phyloP scores from a whole-genome alignment of 306 rosid genomes.

The Alnus glutinosa region DNA sequence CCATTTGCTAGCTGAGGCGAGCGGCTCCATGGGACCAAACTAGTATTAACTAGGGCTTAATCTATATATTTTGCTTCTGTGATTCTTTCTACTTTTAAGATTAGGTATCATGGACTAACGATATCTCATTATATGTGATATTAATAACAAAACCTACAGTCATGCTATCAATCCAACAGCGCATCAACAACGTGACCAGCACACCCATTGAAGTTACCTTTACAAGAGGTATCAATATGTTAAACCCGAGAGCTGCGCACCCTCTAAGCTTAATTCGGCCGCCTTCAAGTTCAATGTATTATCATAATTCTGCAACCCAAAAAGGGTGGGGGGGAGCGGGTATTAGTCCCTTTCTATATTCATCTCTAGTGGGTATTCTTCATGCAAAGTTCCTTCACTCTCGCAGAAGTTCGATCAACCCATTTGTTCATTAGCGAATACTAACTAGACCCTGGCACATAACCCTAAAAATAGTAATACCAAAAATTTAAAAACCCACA shows the following conservation, averaged over 20 bases:
- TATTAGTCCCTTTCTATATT: constrained; percentile 5
- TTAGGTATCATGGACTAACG: not conserved
- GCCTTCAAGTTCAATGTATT: not conserved
- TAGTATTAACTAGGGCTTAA: not conserved
- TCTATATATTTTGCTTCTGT: not conserved
- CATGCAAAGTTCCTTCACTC: constrained; percentile 1
- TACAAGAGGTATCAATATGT: not conserved
- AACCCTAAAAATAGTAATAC: not conserved
- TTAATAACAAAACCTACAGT: not conserved
- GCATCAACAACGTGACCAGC: not conserved
- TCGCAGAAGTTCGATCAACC: not conserved
- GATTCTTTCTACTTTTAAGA: not conserved
- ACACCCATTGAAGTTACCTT: not conserved
- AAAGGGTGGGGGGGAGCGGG: not conserved
- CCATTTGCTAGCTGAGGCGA: too few species aligned
- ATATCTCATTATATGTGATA: not conserved
- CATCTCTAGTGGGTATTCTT: not conserved
- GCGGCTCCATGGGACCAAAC: not conserved
- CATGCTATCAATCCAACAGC: not conserved
- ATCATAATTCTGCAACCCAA: not conserved
- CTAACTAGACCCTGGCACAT: not conserved
- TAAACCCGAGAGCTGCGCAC: too few species aligned
- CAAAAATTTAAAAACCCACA: not conserved
- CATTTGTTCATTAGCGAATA: not conserved
- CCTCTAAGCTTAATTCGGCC: not conserved